Evolutionary conservation across 805 yeast species (phyloP), one percentile per base, ranked within the genome.

Genomic region (Wickerhamiella brachini): DNA sequence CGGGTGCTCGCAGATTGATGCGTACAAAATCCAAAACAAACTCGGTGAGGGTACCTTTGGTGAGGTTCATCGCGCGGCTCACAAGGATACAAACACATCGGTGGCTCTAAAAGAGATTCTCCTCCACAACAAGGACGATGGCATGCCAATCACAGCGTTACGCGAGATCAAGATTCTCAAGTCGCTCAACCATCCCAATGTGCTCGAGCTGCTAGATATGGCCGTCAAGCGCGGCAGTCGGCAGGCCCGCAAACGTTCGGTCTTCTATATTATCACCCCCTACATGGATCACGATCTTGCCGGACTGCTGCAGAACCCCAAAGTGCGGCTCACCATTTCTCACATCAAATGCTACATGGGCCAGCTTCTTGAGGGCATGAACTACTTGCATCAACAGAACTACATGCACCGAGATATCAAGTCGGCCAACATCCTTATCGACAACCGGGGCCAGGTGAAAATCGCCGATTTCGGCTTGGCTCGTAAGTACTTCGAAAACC

Each of bases 381-480:
- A 84, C 53, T 93, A 81, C 62, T 77, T 93, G 29, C 99, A 93
- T 62, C 68, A 63, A 45, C 59, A 67, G 56, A 66, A 76, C 56
- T 73, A 74, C 61, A 59, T 83, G 65, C 99, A 93, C 65, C 75
- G 99, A 52, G 99, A 93, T 62, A 85, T 93, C 53, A 93, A 93
- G 66, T 88, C 97, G 0, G 95, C 98, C n/a, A 93, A 93, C 61
- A 84, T 93, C 34, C 73, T 93, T 39, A 74, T 93, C 8, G 89
- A 84, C 60, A 76, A 73, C 49, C 69, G 73, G 49, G 98, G 98
- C 0, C 69, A 78, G 8, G 71, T 94, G 39, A 90, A 90, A 61
- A 78, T 93, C 46, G 98, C 96, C 1, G 99, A 93, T 68, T 94
- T 93, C 65, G 98, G 99, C 1, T 71, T 93, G 38, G 97, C 97